A percentile compares a stretch with the other conserved stretches of the same genome.
phyloP scores from a whole-genome alignment of 83 land plant species.

The Isoetes engelmannii region DNA sequence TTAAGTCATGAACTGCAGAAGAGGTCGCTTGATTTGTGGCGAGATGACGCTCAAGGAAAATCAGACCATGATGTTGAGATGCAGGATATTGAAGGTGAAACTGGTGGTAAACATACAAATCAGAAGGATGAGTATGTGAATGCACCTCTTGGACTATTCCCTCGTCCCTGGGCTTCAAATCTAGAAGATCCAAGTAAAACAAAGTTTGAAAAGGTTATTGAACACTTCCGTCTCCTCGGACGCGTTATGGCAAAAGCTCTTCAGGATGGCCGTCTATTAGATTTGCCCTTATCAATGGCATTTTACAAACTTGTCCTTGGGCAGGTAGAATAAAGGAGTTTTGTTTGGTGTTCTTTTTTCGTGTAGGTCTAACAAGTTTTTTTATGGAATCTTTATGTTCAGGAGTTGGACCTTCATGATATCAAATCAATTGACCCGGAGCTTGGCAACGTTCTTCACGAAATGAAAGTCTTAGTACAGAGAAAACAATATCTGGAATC shows the following conservation, averaged over 20 bases:
- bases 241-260: slow-evolving; percentile 92
- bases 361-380: too few species aligned
- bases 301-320: slow-evolving; percentile 87
- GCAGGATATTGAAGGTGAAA: slow-evolving; percentile 25
- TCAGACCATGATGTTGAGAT: slow-evolving; percentile 33
- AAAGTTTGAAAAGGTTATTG: slow-evolving; percentile 56
- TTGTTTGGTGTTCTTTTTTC: background rate
- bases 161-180: slow-evolving; percentile 81
- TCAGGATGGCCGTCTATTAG: slow-evolving; percentile 95
- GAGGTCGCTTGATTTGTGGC: slow-evolving; percentile 75
- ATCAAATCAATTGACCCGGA: slow-evolving; percentile 74
- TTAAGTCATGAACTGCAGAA: slow-evolving; percentile 86
- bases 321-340: slow-evolving; percentile 48
- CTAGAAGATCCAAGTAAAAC: slow-evolving; percentile 51
- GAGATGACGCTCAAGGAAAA: slow-evolving; percentile 25
- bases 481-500: slow-evolving; percentile 66
- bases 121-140: slow-evolving; percentile 34
- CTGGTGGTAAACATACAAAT: slow-evolving; percentile 2
- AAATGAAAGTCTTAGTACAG: slow-evolving; percentile 66
- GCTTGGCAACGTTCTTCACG: slow-evolving; percentile 75
- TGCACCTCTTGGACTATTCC: slow-evolving; percentile 86
- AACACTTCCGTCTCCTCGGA: slow-evolving; percentile 77
- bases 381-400: slow-evolving; percentile 21
- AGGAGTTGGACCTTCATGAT: slow-evolving; percentile 97
- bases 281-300: slow-evolving; percentile 72